Conservation (phyloP, 345 rosid genomes). For the Lumnitzera littorea region DNA sequence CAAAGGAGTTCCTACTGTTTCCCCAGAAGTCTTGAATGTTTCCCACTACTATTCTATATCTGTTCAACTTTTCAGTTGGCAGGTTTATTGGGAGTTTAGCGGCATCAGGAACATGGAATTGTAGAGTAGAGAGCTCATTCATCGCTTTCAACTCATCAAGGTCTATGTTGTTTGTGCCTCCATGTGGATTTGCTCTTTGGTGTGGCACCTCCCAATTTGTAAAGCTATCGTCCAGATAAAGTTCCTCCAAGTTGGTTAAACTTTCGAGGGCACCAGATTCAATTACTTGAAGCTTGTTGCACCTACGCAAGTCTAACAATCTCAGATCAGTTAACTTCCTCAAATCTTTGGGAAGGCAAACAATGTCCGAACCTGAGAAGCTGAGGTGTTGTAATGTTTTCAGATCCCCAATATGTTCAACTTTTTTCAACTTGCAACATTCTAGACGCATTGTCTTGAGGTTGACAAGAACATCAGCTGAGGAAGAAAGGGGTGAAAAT, state of each 20-base stretch:
- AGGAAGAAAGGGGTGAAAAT: constrained; percentile 4
- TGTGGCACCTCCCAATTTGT: constrained; percentile 1
- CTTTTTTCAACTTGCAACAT: not conserved
- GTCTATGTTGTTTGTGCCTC: constrained; percentile 7
- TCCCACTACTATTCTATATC: constrained; percentile 11
- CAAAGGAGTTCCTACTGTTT: too few relatives aligned
- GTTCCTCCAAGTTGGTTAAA: constrained; percentile 13
- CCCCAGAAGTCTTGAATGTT: constrained; percentile 1
- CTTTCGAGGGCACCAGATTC: constrained; percentile 8
- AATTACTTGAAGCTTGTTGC: constrained; percentile 5
- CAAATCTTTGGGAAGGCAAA: constrained; percentile 1
- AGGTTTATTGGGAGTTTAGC: constrained; percentile 3
- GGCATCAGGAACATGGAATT: constrained; percentile 8
- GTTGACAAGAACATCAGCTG: constrained; percentile 3
- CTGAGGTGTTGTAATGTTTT: constrained; percentile 14
- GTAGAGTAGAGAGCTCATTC: not conserved
- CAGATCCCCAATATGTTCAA: constrained; percentile 4
- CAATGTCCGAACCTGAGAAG: constrained; percentile 3
- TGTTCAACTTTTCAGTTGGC: not conserved
- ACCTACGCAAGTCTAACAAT: constrained; percentile 13
- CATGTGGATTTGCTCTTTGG: too few relatives aligned
- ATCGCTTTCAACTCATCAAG: constrained; percentile 9
- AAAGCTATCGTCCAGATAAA: constrained; percentile 7
- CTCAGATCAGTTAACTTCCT: constrained; percentile 2
- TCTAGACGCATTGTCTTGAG: constrained; percentile 16